Percentiles rank a stretch among this genome's conserved stretches.
These are phyloP conservation scores for Verruconis gallopava DNA, from an alignment of 2,329 filamentous ascomycete species.

Conservation along the genomic window DNA sequence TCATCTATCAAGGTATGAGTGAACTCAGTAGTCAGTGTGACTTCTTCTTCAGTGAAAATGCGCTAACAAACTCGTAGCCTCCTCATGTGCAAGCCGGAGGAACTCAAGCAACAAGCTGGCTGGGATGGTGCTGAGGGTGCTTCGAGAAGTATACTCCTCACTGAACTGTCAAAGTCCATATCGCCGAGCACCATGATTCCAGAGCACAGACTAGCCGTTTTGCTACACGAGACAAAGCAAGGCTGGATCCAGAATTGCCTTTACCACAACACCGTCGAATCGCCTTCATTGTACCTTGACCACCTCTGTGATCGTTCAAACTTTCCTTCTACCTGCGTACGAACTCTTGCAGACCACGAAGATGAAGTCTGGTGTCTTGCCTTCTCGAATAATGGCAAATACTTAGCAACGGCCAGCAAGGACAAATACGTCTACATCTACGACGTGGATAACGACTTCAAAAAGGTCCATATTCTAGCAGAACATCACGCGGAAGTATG, in stretches of 20 bases:
- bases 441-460: slow-evolving; percentile 57
- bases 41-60: background rate
- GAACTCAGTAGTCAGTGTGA: no score
- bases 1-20: slow-evolving; percentile 57
- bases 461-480: slow-evolving; percentile 46
- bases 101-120: slow-evolving; percentile 60
- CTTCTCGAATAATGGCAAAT: slow-evolving; percentile 78
- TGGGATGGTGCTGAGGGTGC: slow-evolving; percentile 74
- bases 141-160: slow-evolving; percentile 63
- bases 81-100: slow-evolving; percentile 76
- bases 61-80: slow-evolving; percentile 40
- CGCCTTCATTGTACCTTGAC: slow-evolving; percentile 79
- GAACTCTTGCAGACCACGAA: slow-evolving; percentile 58
- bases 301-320: slow-evolving; percentile 68
- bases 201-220: slow-evolving; percentile 68
- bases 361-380: slow-evolving; percentile 87
- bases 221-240: slow-evolving; percentile 74
- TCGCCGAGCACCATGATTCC: slow-evolving; percentile 96
- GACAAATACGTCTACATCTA: slow-evolving; percentile 70
- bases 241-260: slow-evolving; percentile 71
- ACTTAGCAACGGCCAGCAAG: slow-evolving; percentile 69
- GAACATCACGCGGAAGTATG: slow-evolving; percentile 61
- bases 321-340: slow-evolving; percentile 61
- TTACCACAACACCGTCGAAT: slow-evolving; percentile 69
- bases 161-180: slow-evolving; percentile 76